Evolutionary conservation across 2,329 filamentous ascomycete species (phyloP).

Genomic region (Fusarium multiceps): DNA sequence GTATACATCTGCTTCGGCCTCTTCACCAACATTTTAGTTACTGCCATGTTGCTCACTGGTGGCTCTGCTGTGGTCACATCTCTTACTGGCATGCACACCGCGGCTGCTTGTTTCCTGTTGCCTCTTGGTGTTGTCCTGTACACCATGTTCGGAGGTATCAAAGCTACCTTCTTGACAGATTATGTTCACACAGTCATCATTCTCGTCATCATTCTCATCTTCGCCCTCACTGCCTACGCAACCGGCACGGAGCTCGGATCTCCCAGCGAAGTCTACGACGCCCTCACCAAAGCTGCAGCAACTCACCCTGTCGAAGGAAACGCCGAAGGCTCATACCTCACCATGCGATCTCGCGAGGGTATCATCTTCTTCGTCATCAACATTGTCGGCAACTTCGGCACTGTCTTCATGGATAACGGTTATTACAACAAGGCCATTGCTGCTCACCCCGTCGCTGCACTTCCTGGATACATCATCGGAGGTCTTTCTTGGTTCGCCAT

Average conservation of each 20-base stretch:
- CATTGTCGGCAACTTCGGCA: conserved; percentile 83
- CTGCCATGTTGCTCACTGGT: conserved; percentile 88
- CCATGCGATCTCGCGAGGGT: conserved; percentile 78
- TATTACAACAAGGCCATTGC: conserved; percentile 97
- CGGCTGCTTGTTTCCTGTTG: conserved; percentile 85
- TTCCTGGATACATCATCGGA: conserved; percentile 89
- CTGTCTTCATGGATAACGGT: conserved; percentile 84
- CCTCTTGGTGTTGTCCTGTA: conserved; percentile 79
- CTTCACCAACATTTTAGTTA: conserved; percentile 88
- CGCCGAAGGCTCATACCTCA: conserved; percentile 83
- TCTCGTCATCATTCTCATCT: conserved; percentile 86
- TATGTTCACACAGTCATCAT: conserved; percentile 86
- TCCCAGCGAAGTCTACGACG: conserved; percentile 81
- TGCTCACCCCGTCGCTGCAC: conserved; percentile 83
- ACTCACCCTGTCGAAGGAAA: conserved; percentile 84
- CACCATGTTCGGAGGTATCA: conserved; percentile 82
- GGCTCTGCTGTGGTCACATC: conserved; percentile 69
- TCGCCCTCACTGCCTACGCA: conserved; percentile 84
- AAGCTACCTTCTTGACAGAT: conserved; percentile 87
- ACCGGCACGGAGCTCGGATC: conserved; percentile 78
- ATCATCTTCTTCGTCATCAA: conserved; percentile 94
- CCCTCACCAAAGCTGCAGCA: conserved; percentile 74
- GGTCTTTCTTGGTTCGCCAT: conserved; percentile 93
- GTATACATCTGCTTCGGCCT: conserved; percentile 86
- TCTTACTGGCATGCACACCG: conserved; percentile 63